Base-by-base conservation (phyloP, 306 rosid species). In the Trifolium fragiferum region DNA sequence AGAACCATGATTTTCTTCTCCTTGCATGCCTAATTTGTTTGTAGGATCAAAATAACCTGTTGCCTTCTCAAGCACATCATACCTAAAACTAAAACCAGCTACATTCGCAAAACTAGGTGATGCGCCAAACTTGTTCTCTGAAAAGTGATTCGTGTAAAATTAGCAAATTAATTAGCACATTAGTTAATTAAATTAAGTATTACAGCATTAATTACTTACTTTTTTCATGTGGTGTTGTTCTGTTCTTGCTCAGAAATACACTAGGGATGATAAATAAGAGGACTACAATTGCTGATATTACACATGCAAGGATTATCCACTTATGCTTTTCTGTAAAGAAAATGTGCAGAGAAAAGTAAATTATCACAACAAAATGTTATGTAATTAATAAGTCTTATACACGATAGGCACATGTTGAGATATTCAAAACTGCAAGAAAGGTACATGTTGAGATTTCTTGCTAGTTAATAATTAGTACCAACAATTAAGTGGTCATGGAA, bases 31-130 rank as follows among this genome's bases (percentile, higher is more conserved):
- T 46, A 89, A 46, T 76, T 86, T 87, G 75, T 77, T 82, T 12
- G 83, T 49, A 13, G 49, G 30, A 54, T 86, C 73, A 15, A 91
- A 87, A 68, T 5, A 15, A 57, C 82, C 64, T 4, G 87, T 86
- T 33, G 88, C 89, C 80, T 77, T 84, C 68, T 81, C 86, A 1
- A 89, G 94, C 58, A 80, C 38, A 46, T 83, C 89, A 14, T 87
- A 89, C 76, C 65, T 83, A 86, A 76, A 91, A 74, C 80, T 68
- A 74, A 80, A 75, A 20, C 68, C 85, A 16, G 73, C 63, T 10
- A 74, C 38, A 23, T 49, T 68, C 18, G 70, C 16, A 14, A 65
- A 61, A 18, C 47, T 18, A 47, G 82, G 78, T 13, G 51, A 33
- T 16, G 8, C 46, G 3, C 51, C 55, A 27, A 20, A n/a, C 32